Percentiles rank a stretch among this genome's conserved stretches.
phyloP scores from a whole-genome alignment of 2,329 filamentous ascomycete species.

The Neofusicoccum cordaticola region DNA sequence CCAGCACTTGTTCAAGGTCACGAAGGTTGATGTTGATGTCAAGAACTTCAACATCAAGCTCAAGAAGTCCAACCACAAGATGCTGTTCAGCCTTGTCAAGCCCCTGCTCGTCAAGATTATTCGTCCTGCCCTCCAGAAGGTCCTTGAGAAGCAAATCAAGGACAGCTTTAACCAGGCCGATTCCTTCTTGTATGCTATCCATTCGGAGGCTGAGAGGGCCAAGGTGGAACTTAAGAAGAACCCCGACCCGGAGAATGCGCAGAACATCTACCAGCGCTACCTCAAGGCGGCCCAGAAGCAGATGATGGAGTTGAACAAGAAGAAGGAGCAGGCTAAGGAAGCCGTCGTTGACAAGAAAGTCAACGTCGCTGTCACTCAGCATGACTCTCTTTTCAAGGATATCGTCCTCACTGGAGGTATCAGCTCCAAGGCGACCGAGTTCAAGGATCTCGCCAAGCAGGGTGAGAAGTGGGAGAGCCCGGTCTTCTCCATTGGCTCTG shows the following conservation, averaged over 20 bases:
- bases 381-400: constrained; percentile 89
- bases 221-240: constrained; percentile 60
- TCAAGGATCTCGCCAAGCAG: constrained; percentile 80
- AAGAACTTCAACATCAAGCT: constrained; percentile 83
- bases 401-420: constrained; percentile 84
- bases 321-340: constrained; percentile 59
- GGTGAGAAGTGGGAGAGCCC: constrained; percentile 94
- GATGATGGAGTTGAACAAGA: constrained; percentile 71
- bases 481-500: constrained; percentile 82
- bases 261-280: constrained; percentile 87
- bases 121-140: constrained; percentile 80
- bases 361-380: constrained; percentile 79
- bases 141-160: constrained; percentile 83
- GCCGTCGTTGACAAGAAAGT: constrained; percentile 64
- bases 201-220: constrained; percentile 77
- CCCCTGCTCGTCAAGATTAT: constrained; percentile 80
- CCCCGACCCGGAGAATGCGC: constrained; percentile 66
- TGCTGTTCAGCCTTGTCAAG: constrained; percentile 83
- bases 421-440: constrained; percentile 90
- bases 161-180: constrained; percentile 78
- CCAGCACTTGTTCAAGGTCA: constrained; percentile 90
- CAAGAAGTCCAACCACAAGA: constrained; percentile 92
- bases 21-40: constrained; percentile 80
- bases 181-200: constrained; percentile 68
- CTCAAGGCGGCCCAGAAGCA: constrained; percentile 70